phyloP scores from a whole-genome alignment of 257 asterid species.

The Penstemon eatonii region DNA sequence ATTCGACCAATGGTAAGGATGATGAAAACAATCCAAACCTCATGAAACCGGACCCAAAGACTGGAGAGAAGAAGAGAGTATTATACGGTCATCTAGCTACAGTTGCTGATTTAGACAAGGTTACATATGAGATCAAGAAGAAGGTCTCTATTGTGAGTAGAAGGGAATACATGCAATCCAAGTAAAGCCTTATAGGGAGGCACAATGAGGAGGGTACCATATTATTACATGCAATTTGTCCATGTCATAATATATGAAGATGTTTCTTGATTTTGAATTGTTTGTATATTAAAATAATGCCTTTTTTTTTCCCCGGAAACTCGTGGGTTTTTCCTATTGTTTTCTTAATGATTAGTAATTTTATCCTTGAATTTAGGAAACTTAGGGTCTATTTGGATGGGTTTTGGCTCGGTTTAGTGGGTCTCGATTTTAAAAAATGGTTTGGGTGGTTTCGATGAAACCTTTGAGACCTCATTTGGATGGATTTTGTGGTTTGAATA shows the following conservation, averaged over 20 bases:
- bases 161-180: constrained; percentile 44
- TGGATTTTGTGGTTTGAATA: too few relatives aligned
- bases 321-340: too few relatives aligned
- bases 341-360: too few relatives aligned
- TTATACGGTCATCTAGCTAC: constrained; percentile 82
- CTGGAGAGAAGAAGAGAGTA: constrained; percentile 65
- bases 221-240: background rate
- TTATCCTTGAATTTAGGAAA: too few relatives aligned
- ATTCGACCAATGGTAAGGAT: constrained; percentile 47
- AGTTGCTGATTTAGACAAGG: constrained; percentile 72
- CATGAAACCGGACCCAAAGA: constrained; percentile 53
- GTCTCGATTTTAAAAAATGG: too few relatives aligned
- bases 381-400: too few relatives aligned
- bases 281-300: background rate
- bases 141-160: constrained; percentile 63
- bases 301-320: background rate
- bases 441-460: too few relatives aligned
- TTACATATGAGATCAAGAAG: constrained; percentile 76
- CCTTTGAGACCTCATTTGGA: too few relatives aligned
- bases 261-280: background rate
- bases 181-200: constrained; percentile 22
- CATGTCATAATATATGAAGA: background rate
- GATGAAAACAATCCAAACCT: constrained; percentile 80
- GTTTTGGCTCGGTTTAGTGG: too few relatives aligned
- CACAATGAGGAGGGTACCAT: background rate